Conservation (phyloP, 352 stramenopile species). For the Phytophthora pistaciae region DNA sequence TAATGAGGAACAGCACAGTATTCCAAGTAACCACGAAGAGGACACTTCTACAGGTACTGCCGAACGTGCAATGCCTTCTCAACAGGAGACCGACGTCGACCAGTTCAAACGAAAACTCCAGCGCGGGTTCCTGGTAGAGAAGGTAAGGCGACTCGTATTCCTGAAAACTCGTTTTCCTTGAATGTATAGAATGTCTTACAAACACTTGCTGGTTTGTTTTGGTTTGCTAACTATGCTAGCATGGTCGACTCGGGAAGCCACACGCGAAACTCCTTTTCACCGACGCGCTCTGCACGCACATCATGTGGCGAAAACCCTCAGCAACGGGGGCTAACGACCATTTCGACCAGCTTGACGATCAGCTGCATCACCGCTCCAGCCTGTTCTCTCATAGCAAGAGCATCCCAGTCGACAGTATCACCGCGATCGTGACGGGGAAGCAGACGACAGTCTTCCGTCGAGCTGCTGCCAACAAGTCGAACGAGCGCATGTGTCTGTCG, state of each 20-base stretch:
- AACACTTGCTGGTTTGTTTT: neutral
- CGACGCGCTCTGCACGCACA: constrained; percentile 37
- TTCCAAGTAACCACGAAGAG: neutral
- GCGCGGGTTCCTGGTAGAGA: constrained; percentile 51
- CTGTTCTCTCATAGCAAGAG: constrained; percentile 44
- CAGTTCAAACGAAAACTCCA: constrained; percentile 53
- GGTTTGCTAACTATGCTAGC: constrained; percentile 19
- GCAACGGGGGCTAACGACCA: constrained; percentile 7
- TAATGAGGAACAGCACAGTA: neutral
- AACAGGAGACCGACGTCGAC: constrained; percentile 27
- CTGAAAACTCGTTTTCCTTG: neutral
- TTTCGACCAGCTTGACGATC: constrained; percentile 1
- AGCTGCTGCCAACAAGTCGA: constrained; percentile 28
- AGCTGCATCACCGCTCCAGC: constrained; percentile 13
- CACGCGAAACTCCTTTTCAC: constrained; percentile 50
- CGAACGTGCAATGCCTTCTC: neutral
- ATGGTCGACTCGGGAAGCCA: constrained; percentile 47
- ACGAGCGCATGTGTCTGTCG: constrained; percentile 45
- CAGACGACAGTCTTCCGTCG: constrained; percentile 52
- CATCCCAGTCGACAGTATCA: constrained; percentile 40
- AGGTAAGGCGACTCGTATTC: constrained; percentile 33
- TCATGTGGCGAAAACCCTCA: constrained; percentile 54
- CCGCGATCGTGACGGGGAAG: constrained; percentile 46
- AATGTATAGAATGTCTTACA: neutral
- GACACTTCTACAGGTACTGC: neutral